Evolutionary conservation across 768 basidiomycete genomes (phyloP), one percentile per base, ranked within the genome.

Genomic region (Amanita thiersii): DNA sequence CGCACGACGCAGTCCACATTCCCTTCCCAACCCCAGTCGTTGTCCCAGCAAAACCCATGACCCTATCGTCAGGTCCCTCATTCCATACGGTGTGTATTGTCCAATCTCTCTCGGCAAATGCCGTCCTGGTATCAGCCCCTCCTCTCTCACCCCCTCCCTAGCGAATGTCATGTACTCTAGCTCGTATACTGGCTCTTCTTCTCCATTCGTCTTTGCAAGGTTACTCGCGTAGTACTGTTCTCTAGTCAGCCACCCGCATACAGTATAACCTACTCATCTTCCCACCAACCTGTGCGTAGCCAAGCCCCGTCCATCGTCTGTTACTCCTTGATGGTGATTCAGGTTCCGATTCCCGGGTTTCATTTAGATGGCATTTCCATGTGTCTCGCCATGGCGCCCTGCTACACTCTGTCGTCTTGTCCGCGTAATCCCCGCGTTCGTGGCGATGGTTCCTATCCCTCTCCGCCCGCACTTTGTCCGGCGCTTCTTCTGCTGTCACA

Each of bases 281-380:
- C 44, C n/a, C 17, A 50, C 72, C 40, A 55, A 87, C 89, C 74
- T 94, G 91, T 37, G 85, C 80, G 65, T 82, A 96, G 33, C 88
- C 88, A 30, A 92, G 63, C 3, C 86, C 81, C 6, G 78, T 75
- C 73, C 81, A 83, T 35, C 71, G 68, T 37, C 64, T 64, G 57
- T 91, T 92, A 24, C 52, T 65, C 44, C 86, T 68, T 18, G 85
- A 85, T 8, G 91, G 90, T 8, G 85, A 72, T 15, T 70, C 55
- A 17, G 73, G 60, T 62, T 75, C 79, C 51, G 72, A 77, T 58
- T 70, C 65, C 81, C 74, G 83, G 12, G 71, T 62, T 44, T 73
- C 64, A 49, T 74, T 63, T 48, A 79, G 56, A 47, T 73, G 69
- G 57, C 83, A 85, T 51, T 72, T 73, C 72, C 81, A 83, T 28